Conservation (phyloP, 78 protist species). For the Dictyostelium purpureum region DNA sequence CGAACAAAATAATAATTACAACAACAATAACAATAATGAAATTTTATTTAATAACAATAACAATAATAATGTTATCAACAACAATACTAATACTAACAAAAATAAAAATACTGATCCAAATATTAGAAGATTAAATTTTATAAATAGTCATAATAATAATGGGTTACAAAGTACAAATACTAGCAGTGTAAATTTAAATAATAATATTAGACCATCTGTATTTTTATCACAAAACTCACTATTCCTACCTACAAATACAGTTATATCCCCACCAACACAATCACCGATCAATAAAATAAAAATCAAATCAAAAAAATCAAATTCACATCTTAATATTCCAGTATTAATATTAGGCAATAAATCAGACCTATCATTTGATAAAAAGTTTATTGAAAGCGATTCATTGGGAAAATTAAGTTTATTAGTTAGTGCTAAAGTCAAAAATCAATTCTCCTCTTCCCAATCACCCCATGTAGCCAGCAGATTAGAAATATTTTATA, state of each 20-base stretch:
- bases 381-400: slow-evolving; percentile 18
- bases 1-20: not conserved
- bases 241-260: not conserved
- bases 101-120: not conserved
- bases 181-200: not conserved
- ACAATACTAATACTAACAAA: not conserved
- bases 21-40: not conserved
- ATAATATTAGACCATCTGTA: not conserved
- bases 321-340: not conserved
- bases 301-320: not conserved
- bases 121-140: not conserved
- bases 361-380: slow-evolving; percentile 49
- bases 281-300: not conserved
- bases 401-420: slow-evolving; percentile 53
- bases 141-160: not conserved
- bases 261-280: not conserved
- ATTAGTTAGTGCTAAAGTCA: slow-evolving; percentile 11
- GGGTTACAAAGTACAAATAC: not conserved
- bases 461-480: not conserved
- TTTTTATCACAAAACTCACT: slow-evolving; percentile 13
- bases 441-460: not conserved
- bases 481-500: slow-evolving; percentile 52
- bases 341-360: slow-evolving; percentile 49
- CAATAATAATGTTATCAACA: not conserved
- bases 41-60: not conserved